Conservation (phyloP, 2,329 filamentous ascomycete genomes). For the Bipolaris victoriae region DNA sequence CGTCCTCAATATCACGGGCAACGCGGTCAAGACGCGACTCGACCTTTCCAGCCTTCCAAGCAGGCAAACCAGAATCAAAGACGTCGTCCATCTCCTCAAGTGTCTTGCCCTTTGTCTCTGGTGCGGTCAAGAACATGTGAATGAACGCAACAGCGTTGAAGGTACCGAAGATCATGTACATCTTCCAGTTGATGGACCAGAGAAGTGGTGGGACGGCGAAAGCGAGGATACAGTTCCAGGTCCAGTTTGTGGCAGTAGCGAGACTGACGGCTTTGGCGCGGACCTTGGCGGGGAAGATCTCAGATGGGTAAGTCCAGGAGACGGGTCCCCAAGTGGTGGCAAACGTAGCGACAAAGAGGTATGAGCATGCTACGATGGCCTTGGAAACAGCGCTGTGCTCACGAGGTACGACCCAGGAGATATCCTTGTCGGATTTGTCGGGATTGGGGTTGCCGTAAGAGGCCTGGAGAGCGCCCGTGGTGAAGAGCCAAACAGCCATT, state of each 20-base stretch:
- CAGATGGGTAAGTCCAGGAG: constrained; percentile 48
- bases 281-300: constrained; percentile 50
- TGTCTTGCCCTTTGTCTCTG: constrained; percentile 51
- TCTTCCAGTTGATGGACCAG: constrained; percentile 51
- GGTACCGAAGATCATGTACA: constrained; percentile 51
- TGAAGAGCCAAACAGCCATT: constrained; percentile 67
- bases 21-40: constrained; percentile 46
- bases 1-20: constrained; percentile 46
- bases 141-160: constrained; percentile 49
- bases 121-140: constrained; percentile 50
- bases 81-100: constrained; percentile 52
- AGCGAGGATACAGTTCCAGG: constrained; percentile 50
- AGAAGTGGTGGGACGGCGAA: constrained; percentile 52
- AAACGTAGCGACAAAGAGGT: constrained; percentile 54
- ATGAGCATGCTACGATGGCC: constrained; percentile 57
- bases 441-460: constrained; percentile 57
- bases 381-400: constrained; percentile 61
- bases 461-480: constrained; percentile 65
- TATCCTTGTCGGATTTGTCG: constrained; percentile 46
- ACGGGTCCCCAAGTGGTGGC: constrained; percentile 51
- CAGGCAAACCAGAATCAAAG: constrained; percentile 46
- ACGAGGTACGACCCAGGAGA: constrained; percentile 64
- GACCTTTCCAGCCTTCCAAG: constrained; percentile 42
- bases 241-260: constrained; percentile 49
- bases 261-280: constrained; percentile 52